These are phyloP conservation scores for Climacium dendroides DNA, from an alignment of 225 moss, liverwort and hornwort species.

Conservation along the genomic window DNA sequence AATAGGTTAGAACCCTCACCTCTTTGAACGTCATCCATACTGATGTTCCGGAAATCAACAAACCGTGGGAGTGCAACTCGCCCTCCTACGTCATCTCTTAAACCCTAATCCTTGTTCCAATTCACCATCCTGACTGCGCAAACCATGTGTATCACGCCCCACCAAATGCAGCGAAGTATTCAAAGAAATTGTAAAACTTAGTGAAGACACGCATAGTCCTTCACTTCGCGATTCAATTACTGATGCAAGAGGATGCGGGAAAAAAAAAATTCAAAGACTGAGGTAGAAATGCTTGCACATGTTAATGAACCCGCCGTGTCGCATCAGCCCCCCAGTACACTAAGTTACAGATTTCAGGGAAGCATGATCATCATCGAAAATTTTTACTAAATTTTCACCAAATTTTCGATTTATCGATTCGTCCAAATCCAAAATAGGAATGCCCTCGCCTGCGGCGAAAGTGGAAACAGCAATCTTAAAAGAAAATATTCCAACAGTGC, in stretches of 20 bases:
- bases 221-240: not conserved
- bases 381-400: not conserved
- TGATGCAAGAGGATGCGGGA: not conserved
- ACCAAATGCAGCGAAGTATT: not conserved
- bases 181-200: not conserved
- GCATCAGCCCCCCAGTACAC: not conserved
- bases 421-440: not conserved
- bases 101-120: not conserved
- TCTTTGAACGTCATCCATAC: slow-evolving; percentile 2
- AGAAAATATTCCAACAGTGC: not conserved
- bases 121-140: not conserved
- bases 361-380: not conserved
- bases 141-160: not conserved
- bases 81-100: not conserved
- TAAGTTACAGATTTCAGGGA: not conserved
- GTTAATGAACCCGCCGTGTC: not conserved
- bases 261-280: not conserved
- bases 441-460: not conserved
- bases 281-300: not conserved
- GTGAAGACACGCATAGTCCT: not conserved
- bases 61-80: not conserved
- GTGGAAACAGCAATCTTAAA: not conserved
- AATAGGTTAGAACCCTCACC: not conserved
- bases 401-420: no score
- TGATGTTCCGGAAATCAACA: not conserved